Evolutionary conservation across 331 rosid genomes (phyloP), one percentile per base, ranked within the genome.

Genomic region (Pyracantha coccinea): DNA sequence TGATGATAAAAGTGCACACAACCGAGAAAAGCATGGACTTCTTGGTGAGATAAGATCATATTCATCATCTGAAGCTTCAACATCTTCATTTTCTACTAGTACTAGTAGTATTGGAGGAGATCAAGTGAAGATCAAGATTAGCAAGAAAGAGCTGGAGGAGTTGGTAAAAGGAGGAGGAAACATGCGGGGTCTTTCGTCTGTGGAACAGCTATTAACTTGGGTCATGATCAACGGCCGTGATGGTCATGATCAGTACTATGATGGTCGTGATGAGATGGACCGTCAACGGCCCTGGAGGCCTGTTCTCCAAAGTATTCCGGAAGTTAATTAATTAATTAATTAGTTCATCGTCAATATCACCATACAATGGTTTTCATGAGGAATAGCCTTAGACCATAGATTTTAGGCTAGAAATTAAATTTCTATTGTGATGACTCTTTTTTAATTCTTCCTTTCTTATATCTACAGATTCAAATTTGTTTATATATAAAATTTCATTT

Each of bases 241-340:
- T 75, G 77, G 16, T 63, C 63, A 14, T 19, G 35, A 41, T 1
- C 41, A 4, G n/a, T 66, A 25, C 66, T 60, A 60, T 60, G 62
- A 5, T 73, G 66, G 14, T 25, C 32, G 31, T 28, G 38, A 6
- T 72, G 75, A 29, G 55, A 60, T 70, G 75, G 78, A 77, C 12
- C 86, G 86, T 76, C 92, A 85, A 66, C 71, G 87, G 61, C 81
- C 76, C 0, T 91, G 98, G 98, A 89, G 82, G 82, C 98, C 97
- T 5, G 85, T 66, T 32, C 88, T 93, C 3, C 91, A 89, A 58
- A 91, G 89, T 63, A 91, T 93, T 65, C 97, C 98, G 10, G 97
- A 93, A 83, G 79, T 82, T 66, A 69, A 83, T 75, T 91, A 21
- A 72, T 35, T 32, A 14, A 21, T 15, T 24, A 23, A 28, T 19